Percentiles rank a stretch among this genome's conserved stretches.
phyloP scores from a whole-genome alignment of 2,329 filamentous ascomycete species.

The Metarhizium humberi region DNA sequence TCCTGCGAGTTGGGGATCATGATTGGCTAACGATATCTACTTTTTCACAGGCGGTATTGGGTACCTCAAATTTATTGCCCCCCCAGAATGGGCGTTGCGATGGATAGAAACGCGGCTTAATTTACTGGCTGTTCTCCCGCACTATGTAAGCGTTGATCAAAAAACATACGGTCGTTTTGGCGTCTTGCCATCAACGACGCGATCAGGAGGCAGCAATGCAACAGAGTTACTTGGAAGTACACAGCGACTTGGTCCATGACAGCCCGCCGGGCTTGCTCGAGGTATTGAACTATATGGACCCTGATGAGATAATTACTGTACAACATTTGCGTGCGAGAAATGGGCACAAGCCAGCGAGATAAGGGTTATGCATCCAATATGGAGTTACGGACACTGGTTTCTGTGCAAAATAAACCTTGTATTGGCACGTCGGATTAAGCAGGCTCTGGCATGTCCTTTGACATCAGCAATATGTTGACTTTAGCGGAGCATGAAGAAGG shows the following conservation, averaged over 20 bases:
- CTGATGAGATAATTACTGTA: neutral
- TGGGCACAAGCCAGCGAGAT: neutral
- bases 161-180: slow-evolving; percentile 93
- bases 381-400: neutral
- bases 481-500: neutral
- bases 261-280: neutral
- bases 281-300: neutral
- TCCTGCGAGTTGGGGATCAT: neutral
- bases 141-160: slow-evolving; percentile 91
- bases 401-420: neutral
- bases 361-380: neutral
- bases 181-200: slow-evolving; percentile 57
- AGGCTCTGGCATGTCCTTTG: neutral
- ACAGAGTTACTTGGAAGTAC: slow-evolving; percentile 52
- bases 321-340: neutral
- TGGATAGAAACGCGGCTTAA: slow-evolving; percentile 88
- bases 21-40: neutral
- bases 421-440: neutral
- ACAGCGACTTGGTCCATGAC: slow-evolving; percentile 61
- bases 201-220: slow-evolving; percentile 32
- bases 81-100: slow-evolving; percentile 77
- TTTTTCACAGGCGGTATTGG: slow-evolving; percentile 61
- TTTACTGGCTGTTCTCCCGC: slow-evolving; percentile 71
- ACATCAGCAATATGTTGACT: neutral
- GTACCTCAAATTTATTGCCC: slow-evolving; percentile 81